Percentiles rank a stretch among this genome's conserved stretches.
phyloP scores from a whole-genome alignment of 2,329 filamentous ascomycete genomes.

The Diplodia scrobiculata region DNA sequence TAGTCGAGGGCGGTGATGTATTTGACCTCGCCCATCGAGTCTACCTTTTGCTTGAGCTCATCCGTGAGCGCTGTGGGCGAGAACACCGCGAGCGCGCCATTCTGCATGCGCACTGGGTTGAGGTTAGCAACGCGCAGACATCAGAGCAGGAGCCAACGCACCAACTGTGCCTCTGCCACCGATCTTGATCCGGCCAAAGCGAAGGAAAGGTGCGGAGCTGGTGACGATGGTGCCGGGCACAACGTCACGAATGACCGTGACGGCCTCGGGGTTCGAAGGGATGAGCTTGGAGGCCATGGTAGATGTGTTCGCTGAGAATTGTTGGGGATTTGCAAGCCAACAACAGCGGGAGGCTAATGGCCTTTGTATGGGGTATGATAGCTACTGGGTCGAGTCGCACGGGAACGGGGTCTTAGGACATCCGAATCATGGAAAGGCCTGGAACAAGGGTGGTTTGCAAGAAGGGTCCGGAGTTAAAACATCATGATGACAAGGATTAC shows the following conservation, averaged over 20 bases:
- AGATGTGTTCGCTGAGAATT: not conserved
- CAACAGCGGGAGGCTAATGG: not conserved
- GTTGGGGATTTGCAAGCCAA: not conserved
- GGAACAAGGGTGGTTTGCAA: constrained; percentile 17
- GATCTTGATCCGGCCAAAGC: constrained; percentile 76
- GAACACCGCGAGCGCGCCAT: constrained; percentile 81
- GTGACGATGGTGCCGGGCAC: constrained; percentile 73
- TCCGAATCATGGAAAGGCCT: constrained; percentile 21
- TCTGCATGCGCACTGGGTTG: constrained; percentile 70
- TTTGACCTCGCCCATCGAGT: constrained; percentile 65
- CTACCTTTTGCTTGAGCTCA: constrained; percentile 65
- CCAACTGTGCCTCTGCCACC: constrained; percentile 85
- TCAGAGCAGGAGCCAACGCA: constrained; percentile 49
- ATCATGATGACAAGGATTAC: constrained; percentile 19
- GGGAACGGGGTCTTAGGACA: not conserved
- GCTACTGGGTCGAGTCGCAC: not conserved
- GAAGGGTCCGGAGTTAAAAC: constrained; percentile 7
- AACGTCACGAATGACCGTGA: constrained; percentile 88
- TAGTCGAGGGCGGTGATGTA: constrained; percentile 88
- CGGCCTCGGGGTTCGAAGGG: constrained; percentile 69
- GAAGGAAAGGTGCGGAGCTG: constrained; percentile 79
- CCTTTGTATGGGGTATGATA: not conserved
- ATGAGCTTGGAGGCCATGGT: constrained; percentile 46
- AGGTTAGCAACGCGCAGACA: constrained; percentile 29
- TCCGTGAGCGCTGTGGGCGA: constrained; percentile 85